phyloP scores from a whole-genome alignment of 1,139 yeast genomes.

The Kodamaea suecica region DNA sequence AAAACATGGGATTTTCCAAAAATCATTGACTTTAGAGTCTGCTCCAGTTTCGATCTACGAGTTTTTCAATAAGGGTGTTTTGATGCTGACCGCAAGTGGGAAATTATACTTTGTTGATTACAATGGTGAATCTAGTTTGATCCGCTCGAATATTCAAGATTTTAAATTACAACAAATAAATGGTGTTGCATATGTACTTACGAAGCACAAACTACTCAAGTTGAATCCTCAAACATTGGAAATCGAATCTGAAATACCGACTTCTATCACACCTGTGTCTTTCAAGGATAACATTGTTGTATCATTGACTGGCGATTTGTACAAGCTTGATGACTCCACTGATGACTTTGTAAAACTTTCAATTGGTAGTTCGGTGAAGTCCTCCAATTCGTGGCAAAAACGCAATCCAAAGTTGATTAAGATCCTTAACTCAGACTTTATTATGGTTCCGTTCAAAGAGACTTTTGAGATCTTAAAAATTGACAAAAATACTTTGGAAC shows the following conservation, averaged over 20 bases:
- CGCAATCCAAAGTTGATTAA: too few species aligned
- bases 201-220: conserved; percentile 10
- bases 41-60: conserved; percentile 14
- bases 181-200: conserved; percentile 17
- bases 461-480: conserved; percentile 10
- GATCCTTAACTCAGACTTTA: neutral
- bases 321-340: conserved; percentile 11
- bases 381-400: neutral
- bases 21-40: conserved; percentile 13
- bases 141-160: too few species aligned
- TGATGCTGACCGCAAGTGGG: conserved; percentile 19
- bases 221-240: conserved; percentile 10
- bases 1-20: conserved; percentile 19
- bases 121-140: conserved; percentile 6
- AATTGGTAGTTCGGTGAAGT: neutral
- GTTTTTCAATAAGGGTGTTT: conserved; percentile 19
- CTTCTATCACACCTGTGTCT: conserved; percentile 11
- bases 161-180: conserved; percentile 10
- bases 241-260: conserved; percentile 2
- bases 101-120: conserved; percentile 9
- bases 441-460: neutral
- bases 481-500: conserved; percentile 5
- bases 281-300: conserved; percentile 21
- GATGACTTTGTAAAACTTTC: conserved; percentile 2
- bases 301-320: conserved; percentile 18